Evolutionary conservation across 2,329 filamentous ascomycete genomes (phyloP).

Genomic region (Phialophora tarda): DNA sequence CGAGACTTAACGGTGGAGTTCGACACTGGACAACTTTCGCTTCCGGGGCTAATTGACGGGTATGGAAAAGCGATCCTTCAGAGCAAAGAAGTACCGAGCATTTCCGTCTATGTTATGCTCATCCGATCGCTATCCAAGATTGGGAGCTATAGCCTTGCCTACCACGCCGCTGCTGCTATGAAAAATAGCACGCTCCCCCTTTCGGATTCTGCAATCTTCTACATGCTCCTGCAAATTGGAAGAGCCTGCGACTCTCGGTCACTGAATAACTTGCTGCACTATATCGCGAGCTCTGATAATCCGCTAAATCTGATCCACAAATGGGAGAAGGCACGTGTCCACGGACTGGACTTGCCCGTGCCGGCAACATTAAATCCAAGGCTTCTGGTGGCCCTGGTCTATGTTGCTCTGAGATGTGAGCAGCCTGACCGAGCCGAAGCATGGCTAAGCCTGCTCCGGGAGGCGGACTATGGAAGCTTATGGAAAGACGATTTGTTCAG

Average conservation of each 20-base stretch:
- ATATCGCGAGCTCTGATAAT: conserved; percentile 23
- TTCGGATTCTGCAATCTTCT: conserved; percentile 26
- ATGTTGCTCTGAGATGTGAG: conserved; percentile 30
- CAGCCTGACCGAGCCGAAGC: conserved; percentile 38
- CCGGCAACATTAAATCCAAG: conserved; percentile 29
- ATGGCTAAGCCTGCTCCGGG: conserved; percentile 32
- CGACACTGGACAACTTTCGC: conserved; percentile 23
- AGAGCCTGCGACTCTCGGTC: conserved; percentile 28
- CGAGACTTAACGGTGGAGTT: conserved; percentile 27
- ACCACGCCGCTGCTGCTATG: conserved; percentile 32
- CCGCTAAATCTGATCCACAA: conserved; percentile 22
- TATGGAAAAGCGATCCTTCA: conserved; percentile 32
- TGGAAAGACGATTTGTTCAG: conserved; percentile 32
- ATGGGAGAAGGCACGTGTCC: conserved; percentile 32
- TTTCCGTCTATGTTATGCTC: conserved; percentile 29
- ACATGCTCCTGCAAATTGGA: conserved; percentile 31
- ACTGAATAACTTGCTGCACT: conserved; percentile 29
- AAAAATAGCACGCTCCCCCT: conserved; percentile 32
- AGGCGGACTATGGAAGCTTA: conserved; percentile 25
- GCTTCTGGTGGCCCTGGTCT: conserved; percentile 31
- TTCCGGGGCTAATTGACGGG: conserved; percentile 28
- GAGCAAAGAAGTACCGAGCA: conserved; percentile 28
- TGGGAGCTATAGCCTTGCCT: conserved; percentile 26
- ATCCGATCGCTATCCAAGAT: conserved; percentile 28
- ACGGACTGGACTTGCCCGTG: conserved; percentile 33